These are phyloP conservation scores for Oryza brachyantha DNA, from an alignment of 176 grass and related monocot genomes.

Conservation along the genomic window DNA sequence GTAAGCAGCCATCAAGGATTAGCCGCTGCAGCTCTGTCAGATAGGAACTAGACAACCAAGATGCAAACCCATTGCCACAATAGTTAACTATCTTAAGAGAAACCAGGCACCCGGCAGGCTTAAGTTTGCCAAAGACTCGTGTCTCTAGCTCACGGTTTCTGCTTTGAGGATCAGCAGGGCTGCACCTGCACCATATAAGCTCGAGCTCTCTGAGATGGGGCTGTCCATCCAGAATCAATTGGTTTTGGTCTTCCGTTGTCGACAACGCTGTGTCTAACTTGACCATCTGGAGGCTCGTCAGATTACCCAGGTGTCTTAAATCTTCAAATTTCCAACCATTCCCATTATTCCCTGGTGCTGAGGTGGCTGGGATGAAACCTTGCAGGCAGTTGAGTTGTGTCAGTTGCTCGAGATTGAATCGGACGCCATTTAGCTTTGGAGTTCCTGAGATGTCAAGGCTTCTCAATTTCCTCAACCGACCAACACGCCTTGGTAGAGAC, in stretches of 20 bases:
- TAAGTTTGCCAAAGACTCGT: neutral
- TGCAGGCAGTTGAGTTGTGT: neutral
- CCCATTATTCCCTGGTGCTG: neutral
- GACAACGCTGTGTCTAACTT: neutral
- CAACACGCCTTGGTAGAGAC: neutral
- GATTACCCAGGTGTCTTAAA: neutral
- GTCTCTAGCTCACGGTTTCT: neutral
- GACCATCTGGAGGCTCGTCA: neutral
- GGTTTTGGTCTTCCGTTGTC: neutral
- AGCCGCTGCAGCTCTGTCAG: neutral
- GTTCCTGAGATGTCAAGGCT: slow-evolving; percentile 13
- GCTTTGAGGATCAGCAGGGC: neutral
- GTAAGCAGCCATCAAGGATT: neutral
- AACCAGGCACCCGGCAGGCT: neutral
- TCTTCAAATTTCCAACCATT: neutral
- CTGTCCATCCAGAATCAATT: neutral
- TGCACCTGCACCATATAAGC: neutral
- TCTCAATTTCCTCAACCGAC: neutral
- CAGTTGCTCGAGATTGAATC: neutral
- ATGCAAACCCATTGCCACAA: neutral
- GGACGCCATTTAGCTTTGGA: neutral
- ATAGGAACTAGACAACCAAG: neutral
- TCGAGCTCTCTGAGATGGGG: neutral
- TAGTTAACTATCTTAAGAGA: neutral
- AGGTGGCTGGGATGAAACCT: neutral